These are phyloP conservation scores for Cladosporium sp. DNA, from an alignment of 2,329 filamentous ascomycete species.

Conservation along the genomic window DNA sequence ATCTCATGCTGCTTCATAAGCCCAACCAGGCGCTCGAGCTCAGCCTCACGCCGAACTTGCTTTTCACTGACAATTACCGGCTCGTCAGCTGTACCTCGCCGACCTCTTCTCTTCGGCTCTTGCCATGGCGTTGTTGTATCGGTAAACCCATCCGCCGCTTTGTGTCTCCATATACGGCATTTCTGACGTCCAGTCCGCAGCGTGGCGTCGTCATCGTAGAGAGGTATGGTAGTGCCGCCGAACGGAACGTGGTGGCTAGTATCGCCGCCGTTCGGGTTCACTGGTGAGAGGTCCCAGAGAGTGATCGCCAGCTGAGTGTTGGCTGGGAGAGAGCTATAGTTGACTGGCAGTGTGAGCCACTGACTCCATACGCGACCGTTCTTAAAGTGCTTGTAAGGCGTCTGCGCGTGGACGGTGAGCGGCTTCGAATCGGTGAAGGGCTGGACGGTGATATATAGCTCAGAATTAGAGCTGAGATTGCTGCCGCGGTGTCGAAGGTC, in stretches of 20 bases:
- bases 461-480: conserved; percentile 77
- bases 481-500: conserved; percentile 86
- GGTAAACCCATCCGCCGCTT: conserved; percentile 80
- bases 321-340: conserved; percentile 77
- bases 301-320: conserved; percentile 88
- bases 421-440: conserved; percentile 96
- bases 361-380: conserved; percentile 80
- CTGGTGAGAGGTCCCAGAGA: conserved; percentile 88
- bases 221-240: conserved; percentile 83
- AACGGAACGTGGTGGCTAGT: conserved; percentile 83
- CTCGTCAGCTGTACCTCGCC: conserved; percentile 55
- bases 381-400: conserved; percentile 88
- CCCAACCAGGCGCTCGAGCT: conserved; percentile 84
- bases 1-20: conserved; percentile 98
- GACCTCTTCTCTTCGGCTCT: conserved; percentile 55
- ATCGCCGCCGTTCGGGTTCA: conserved; percentile 67
- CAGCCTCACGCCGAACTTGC: conserved; percentile 52
- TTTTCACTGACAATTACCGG: conserved; percentile 55
- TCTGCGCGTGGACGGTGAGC: conserved; percentile 86
- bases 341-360: conserved; percentile 86
- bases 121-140: conserved; percentile 74
- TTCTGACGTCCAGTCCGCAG: conserved; percentile 90
- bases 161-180: conserved; percentile 79
- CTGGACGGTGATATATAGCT: conserved; percentile 90
- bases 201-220: conserved; percentile 94